Evolutionary conservation across 257 asterid genomes (phyloP).

Genomic region (Scutellaria minor): DNA sequence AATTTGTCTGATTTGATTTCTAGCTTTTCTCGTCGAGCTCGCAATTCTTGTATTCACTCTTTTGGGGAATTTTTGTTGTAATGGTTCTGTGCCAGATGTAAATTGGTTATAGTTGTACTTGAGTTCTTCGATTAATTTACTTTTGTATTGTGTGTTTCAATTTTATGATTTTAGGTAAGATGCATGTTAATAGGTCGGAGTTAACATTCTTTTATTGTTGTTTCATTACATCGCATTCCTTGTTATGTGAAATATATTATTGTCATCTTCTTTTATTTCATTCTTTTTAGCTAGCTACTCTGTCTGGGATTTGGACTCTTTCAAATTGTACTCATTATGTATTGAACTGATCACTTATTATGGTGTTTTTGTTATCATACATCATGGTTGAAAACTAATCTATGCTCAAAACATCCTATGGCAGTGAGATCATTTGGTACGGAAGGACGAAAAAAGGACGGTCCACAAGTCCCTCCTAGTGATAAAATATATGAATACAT

Average conservation of each 20-base stretch:
- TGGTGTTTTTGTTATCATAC: neutral
- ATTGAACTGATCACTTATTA: neutral
- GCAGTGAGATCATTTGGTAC: constrained; percentile 97
- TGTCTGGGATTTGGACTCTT: too few relatives aligned
- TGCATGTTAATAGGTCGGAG: too few relatives aligned
- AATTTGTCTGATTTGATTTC: neutral
- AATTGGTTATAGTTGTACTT: constrained; percentile 10
- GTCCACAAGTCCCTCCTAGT: constrained; percentile 88
- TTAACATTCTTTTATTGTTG: too few relatives aligned
- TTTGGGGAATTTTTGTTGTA: neutral
- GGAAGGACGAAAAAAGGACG: constrained; percentile 93
- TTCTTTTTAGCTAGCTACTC: too few relatives aligned
- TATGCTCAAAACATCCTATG: constrained; percentile 1
- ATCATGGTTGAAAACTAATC: constrained; percentile 7
- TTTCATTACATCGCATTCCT: too few relatives aligned
- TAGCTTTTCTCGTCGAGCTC: neutral
- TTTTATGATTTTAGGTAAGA: too few relatives aligned
- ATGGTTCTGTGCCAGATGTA: neutral
- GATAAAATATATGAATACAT: constrained; percentile 91
- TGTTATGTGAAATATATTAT: too few relatives aligned
- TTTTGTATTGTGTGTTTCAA: neutral
- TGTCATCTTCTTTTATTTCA: too few relatives aligned
- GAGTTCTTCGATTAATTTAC: neutral
- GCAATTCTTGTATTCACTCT: neutral
- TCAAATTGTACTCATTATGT: constrained; percentile 1